Evolutionary conservation across 148 eudicot species (phyloP).

Genomic region (Polygonum aviculare): DNA sequence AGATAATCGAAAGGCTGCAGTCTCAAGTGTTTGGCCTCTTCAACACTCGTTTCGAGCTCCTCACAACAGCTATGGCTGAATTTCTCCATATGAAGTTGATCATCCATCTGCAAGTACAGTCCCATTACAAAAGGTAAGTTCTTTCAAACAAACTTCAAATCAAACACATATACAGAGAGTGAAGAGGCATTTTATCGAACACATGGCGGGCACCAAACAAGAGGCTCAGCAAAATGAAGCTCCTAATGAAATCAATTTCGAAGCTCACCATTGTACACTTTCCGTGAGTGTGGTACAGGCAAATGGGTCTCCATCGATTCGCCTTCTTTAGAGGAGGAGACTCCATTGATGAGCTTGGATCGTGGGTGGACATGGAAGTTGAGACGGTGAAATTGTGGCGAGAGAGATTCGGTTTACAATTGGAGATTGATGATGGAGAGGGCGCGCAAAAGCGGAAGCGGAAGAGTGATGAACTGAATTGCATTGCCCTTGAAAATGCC

Average conservation of each 20-base stretch:
- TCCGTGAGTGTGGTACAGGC: conserved; percentile 76
- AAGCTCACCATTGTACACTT: conserved; percentile 60
- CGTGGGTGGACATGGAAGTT: conserved; percentile 35
- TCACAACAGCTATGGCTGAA: conserved; percentile 59
- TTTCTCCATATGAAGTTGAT: conserved; percentile 52
- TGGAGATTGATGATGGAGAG: neutral
- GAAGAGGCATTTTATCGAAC: conserved; percentile 26
- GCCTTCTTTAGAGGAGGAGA: conserved; percentile 6
- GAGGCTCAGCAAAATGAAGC: neutral
- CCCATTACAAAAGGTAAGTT: neutral
- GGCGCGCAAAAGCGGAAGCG: neutral
- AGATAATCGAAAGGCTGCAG: conserved; percentile 64
- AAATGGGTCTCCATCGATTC: conserved; percentile 76
- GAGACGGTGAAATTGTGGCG: conserved; percentile 17
- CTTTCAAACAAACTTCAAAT: neutral
- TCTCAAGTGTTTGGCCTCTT: conserved; percentile 21
- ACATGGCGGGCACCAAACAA: conserved; percentile 15
- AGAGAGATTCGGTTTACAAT: conserved; percentile 1
- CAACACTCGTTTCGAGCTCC: conserved; percentile 30
- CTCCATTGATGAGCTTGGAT: conserved; percentile 16
- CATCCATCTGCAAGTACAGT: conserved; percentile 54
- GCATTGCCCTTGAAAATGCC: conserved; percentile 1
- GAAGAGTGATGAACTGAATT: neutral
- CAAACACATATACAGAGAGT: neutral
- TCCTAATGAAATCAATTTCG: neutral